A percentile compares a stretch with the other conserved stretches of the same genome.
Conservation (phyloP, 2,329 filamentous ascomycete species). For the Talaromyces albobiverticillius region DNA sequence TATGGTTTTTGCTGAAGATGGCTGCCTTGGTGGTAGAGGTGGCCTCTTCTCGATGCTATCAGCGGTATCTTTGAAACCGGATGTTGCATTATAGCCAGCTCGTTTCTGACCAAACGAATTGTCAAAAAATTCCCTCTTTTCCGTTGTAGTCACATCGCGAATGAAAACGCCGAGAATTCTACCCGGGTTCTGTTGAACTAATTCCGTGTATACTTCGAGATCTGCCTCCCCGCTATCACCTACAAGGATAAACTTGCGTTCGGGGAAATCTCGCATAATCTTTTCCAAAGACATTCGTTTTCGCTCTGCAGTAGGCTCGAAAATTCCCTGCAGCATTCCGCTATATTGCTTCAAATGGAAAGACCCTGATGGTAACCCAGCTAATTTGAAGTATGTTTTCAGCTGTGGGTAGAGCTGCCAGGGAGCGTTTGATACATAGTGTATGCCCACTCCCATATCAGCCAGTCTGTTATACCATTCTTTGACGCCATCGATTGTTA, state of each 20-base stretch:
- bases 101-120: constrained; percentile 45
- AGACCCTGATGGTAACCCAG: constrained; percentile 79
- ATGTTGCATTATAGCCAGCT: constrained; percentile 16
- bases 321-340: constrained; percentile 96
- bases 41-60: constrained; percentile 34
- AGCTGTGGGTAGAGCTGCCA: constrained; percentile 96
- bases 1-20: constrained; percentile 20
- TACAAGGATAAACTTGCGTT: constrained; percentile 83
- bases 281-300: constrained; percentile 86
- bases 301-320: constrained; percentile 92
- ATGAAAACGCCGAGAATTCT: constrained; percentile 88
- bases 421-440: constrained; percentile 98
- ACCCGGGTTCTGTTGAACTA: constrained; percentile 79
- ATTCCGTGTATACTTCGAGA: constrained; percentile 92
- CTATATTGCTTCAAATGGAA: constrained; percentile 95
- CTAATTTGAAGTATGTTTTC: constrained; percentile 76
- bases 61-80: constrained; percentile 24
- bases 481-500: constrained; percentile 80
- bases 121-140: constrained; percentile 75
- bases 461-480: constrained; percentile 84
- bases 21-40: constrained; percentile 37
- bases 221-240: constrained; percentile 97
- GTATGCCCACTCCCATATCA: constrained; percentile 78
- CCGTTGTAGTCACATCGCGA: constrained; percentile 84
- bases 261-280: constrained; percentile 84